Base-by-base conservation (phyloP, 805 yeast genomes). In the Vanderwaltozyma verrucispora region DNA sequence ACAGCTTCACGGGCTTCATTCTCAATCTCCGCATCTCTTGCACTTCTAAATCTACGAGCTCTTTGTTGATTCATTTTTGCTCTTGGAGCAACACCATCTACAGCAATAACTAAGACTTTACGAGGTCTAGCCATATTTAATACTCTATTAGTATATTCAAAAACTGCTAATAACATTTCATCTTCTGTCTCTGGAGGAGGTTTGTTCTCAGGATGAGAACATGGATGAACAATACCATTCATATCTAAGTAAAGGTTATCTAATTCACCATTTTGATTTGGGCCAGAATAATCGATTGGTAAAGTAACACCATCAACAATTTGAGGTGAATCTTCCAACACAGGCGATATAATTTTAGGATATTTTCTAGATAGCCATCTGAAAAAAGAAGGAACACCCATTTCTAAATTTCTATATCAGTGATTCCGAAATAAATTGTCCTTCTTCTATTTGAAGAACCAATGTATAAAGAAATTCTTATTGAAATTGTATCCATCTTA, bases 151-250 rank as follows among this genome's bases (percentile, higher is more conserved):
- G 98, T 92, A 56, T 92, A 92, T 49, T 77, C 78, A 64, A 92
- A 92, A 20, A 92, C 80, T 32, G 89, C 97, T 40, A 88, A 61
- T 67, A 92, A 77, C 98, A 92, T 92, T 54, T 92, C 96, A 43
- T 87, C 95, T 53, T 92, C 98, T 0, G 89, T 87, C 49, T 79
- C 94, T 11, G 99, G 99, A 0, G 98, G 80, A 0, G 96, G 95
- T 48, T 80, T 80, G 48, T 89, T 83, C 54, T 89, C 98, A 1
- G 99, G 99, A 60, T 92, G 99, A 2, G 96, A 81, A 68, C 97
- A 92, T 1, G 98, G 98, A 66, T 92, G 99, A 4, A 92, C 98
- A 54, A 92, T 92, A 67, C 97, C 98, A 57, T 92, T 92, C 98
- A 92, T 92, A 63, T 92, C 99, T 45, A 92, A 67, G 56, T 92